Evolutionary conservation across 164 flowering plant species (phyloP), one percentile per base, ranked within the genome.

Genomic region (Aristolochia contorta): DNA sequence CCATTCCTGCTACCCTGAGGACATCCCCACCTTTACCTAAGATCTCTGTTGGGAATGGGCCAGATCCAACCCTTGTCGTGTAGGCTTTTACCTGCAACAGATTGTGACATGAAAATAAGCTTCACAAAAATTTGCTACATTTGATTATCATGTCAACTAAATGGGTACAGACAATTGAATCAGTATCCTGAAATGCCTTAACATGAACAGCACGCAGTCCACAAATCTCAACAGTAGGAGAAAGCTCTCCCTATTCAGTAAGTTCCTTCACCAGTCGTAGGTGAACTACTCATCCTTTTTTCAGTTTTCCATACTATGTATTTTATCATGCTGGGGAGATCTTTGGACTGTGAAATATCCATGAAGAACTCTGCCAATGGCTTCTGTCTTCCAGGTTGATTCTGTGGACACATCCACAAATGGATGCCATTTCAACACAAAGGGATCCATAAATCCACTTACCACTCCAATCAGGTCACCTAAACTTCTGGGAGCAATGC

Each of bases 391-490:
- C 7, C 43, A 37, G 43, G 10, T 32, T 7, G 33, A 7, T 32
- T 32, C 33, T 37, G 43, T 10, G 12, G 7, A 37, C 0, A 37
- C 43, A 37, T 3, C 12, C 7, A 0, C 43, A 10, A 0, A 37
- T 4, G 9, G 3, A 37, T 37, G 43, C 7, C 43, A 37, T 37
- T 37, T 19, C 53, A 49, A 18, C 14, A 59, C 18, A 20, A 24
- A 59, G 27, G 47, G 62, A 60, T 18, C 50, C 25, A 54, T 18
- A 13, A 20, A 20, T 22, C 16, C 51, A 75, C 85, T 79, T 70
- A 90, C 98, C 71, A 92, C 98, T 67, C 98, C 98, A 53, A 90
- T 65, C 25, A 93, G 74, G 78, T 93, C 98, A 57, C 98, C 97
- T 50, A 92, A 57, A 20, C 73, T 81, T 73, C 84, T 80, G 10